Base-by-base conservation (phyloP, 2,329 filamentous ascomycete species). In the Sporothrix humicola region DNA sequence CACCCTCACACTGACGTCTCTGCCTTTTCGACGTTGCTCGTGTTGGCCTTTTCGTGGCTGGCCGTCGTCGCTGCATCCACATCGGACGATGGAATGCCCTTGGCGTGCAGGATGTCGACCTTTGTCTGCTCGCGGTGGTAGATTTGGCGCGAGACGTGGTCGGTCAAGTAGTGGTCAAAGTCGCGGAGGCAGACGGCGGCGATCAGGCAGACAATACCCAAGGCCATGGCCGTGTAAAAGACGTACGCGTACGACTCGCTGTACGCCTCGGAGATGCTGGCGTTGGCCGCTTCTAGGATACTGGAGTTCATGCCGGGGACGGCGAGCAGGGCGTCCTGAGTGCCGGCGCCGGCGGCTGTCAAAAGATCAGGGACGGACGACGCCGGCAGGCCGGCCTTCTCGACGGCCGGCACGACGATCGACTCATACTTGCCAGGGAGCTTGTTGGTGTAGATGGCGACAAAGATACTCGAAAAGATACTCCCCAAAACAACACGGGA, bases 361-460 rank as follows among this genome's bases (percentile, higher is more conserved):
- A 58, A 23, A 1, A 58, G 20, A 12, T 7, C 54, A 1, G 54
- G 54, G 2, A 58, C 54, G 5, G 20, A 26, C n/a, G 54, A 26
- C 9, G 54, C 20, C 10, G 54, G 54, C 54, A 58, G 54, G 12
- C 54, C 54, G 2, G 54, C 54, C 7, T 23, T 10, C 54, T 58
- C 54, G 20, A 58, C 54, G 20, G 54, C 54, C 7, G 54, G 54
- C 20, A 58, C 54, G 54, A 58, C 54, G 15, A 58, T 31, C 54
- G 54, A 58, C 54, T 58, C 54, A 9, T 58, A 58, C 20, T 58
- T 58, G 20, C 54, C 20, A 20, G 54, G 54, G 20, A 58, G 20
- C 23, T 58, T 58, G 54, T 58, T 58, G 54, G 54, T 58, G 20
- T 58, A 58, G 54, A 58, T 58, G 54, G 54, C 54, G 54, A 58